Percentiles rank a stretch among this genome's conserved stretches.
These are phyloP conservation scores for Neofusicoccum laricinum DNA, from an alignment of 2,329 filamentous ascomycete genomes.

Conservation along the genomic window DNA sequence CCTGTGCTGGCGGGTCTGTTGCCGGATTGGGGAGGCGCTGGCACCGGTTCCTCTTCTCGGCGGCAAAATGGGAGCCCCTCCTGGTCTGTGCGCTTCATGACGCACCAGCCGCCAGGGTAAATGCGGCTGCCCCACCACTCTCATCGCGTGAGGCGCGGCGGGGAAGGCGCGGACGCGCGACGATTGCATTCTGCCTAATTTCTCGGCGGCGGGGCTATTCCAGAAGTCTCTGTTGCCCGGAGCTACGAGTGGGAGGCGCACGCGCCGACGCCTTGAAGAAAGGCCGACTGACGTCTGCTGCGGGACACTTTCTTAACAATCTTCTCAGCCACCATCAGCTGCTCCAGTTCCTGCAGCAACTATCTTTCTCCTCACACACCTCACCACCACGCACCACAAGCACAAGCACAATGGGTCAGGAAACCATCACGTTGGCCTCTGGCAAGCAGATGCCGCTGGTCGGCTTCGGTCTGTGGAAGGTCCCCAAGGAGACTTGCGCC, in stretches of 20 bases:
- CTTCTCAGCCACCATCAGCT: background rate
- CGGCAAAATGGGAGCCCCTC: slow-evolving; percentile 7
- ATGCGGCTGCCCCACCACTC: slow-evolving; percentile 1
- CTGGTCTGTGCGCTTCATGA: slow-evolving; percentile 5
- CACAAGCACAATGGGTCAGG: slow-evolving; percentile 26
- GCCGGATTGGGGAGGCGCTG: background rate
- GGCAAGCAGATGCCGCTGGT: slow-evolving; percentile 71
- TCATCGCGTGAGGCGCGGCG: background rate
- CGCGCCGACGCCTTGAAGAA: background rate
- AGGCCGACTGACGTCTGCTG: background rate
- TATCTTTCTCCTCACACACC: background rate
- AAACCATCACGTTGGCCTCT: slow-evolving; percentile 61
- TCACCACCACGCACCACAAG: background rate
- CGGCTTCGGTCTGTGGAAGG: slow-evolving; percentile 81
- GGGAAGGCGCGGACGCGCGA: background rate
- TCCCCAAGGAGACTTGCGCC: slow-evolving; percentile 68
- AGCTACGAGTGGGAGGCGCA: background rate
- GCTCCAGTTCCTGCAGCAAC: background rate
- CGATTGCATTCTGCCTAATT: slow-evolving; percentile 10
- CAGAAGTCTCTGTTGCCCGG: background rate
- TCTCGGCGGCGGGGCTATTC: background rate
- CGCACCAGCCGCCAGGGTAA: slow-evolving; percentile 5
- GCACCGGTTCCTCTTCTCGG: background rate
- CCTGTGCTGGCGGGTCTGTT: background rate
- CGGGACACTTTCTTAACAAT: background rate